A percentile compares a stretch with the other conserved stretches of the same genome.
Conservation (phyloP, 768 basidiomycete genomes). For the Mycena galericulata region DNA sequence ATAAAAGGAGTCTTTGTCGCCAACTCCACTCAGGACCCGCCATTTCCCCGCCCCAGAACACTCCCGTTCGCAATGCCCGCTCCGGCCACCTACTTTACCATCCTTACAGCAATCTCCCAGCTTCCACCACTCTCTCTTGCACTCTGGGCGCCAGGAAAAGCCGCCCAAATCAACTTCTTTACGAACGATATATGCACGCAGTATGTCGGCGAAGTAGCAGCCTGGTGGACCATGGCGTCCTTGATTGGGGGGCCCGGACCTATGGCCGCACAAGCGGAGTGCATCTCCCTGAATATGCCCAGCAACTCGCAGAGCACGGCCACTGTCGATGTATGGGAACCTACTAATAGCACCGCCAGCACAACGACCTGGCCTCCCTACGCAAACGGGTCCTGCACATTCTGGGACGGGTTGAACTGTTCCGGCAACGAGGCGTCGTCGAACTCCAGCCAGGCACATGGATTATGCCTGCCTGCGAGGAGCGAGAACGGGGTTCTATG, state of each 20-base stretch:
- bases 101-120: not conserved
- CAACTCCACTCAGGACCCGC: too few relatives aligned
- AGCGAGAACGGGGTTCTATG: too few relatives aligned
- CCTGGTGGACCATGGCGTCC: not conserved
- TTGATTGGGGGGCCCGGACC: not conserved
- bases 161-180: slow-evolving; percentile 21
- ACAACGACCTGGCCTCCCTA: not conserved
- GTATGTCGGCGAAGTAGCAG: not conserved
- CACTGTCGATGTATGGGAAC: not conserved
- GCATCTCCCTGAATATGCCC: slow-evolving; percentile 14
- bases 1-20: too few relatives aligned
- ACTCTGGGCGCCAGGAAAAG: slow-evolving; percentile 4
- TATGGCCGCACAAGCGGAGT: not conserved
- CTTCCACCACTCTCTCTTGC: not conserved
- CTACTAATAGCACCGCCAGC: not conserved
- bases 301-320: slow-evolving; percentile 14
- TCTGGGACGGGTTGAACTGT: slow-evolving; percentile 15
- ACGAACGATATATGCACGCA: not conserved
- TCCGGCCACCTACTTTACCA: not conserved
- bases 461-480: too few relatives aligned
- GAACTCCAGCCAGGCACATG: too few relatives aligned
- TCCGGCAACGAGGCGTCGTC: slow-evolving; percentile 6
- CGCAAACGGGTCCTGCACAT: not conserved
- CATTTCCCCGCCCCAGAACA: too few relatives aligned
- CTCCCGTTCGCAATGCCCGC: not conserved